A percentile compares a stretch with the other conserved stretches of the same genome.
Evolutionary conservation across 1,284 basidiomycete species (phyloP).

Genomic region (Neonothopanus nambi): DNA sequence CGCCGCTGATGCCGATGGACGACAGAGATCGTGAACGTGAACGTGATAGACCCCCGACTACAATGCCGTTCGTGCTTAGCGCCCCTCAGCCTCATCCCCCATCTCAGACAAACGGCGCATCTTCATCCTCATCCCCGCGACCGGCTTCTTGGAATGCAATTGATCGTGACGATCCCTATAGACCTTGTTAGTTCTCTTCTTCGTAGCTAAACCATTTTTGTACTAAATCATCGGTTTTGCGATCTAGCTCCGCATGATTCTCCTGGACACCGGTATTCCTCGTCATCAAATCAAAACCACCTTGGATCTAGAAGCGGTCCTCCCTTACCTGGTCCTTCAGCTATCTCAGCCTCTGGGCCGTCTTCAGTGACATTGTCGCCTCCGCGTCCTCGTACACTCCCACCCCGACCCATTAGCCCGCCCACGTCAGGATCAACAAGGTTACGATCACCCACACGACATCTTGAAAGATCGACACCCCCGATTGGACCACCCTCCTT

Average conservation of each 20-base stretch:
- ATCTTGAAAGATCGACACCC: conserved; percentile 7
- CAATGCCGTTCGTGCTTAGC: conserved; percentile 15
- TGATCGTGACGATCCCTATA: conserved; percentile 12
- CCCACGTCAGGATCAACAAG: neutral
- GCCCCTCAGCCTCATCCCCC: conserved; percentile 1
- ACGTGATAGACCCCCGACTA: conserved; percentile 12
- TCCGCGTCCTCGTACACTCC: conserved; percentile 7
- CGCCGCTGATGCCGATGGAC: neutral
- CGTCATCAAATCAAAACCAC: neutral
- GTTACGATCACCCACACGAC: conserved; percentile 10
- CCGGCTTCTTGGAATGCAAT: conserved; percentile 12
- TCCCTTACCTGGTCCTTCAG: neutral
- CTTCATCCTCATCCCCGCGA: conserved; percentile 5
- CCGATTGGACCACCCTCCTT: neutral
- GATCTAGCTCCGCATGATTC: conserved; percentile 4
- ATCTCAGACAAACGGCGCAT: neutral
- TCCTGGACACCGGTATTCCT: conserved; percentile 6
- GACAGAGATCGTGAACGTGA: conserved; percentile 7
- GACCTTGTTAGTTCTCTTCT: conserved; percentile 4
- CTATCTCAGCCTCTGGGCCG: conserved; percentile 1
- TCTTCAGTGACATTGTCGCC: conserved; percentile 9
- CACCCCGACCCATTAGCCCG: conserved; percentile 11
- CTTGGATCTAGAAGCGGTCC: neutral
- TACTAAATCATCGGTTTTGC: neutral
- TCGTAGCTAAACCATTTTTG: neutral